These are phyloP conservation scores for Ogataea pilisensis DNA, from an alignment of 805 yeast species.

Conservation along the genomic window DNA sequence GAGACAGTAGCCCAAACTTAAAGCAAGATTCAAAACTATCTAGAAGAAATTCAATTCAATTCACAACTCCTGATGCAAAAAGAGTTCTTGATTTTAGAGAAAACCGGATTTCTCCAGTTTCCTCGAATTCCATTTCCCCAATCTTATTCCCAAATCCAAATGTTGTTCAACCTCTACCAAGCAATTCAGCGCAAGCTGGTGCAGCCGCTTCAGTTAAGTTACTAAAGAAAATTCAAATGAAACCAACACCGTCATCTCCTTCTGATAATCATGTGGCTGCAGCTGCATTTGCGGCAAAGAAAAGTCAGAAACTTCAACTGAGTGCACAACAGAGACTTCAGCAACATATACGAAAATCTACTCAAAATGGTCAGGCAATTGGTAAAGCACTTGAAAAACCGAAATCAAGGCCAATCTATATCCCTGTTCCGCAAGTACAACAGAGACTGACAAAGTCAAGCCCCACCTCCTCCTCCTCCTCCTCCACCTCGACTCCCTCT, in stretches of 20 bases:
- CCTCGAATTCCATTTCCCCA: conserved; percentile 5
- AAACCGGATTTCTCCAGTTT: conserved; percentile 1
- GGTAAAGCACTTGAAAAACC: conserved; percentile 26
- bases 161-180: conserved; percentile 6
- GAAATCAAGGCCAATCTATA: conserved; percentile 19
- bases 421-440: neutral
- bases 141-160: conserved; percentile 11
- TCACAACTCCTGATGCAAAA: conserved; percentile 16
- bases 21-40: conserved; percentile 1
- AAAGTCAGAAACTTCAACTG: conserved; percentile 13
- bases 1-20: conserved; percentile 6
- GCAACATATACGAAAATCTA: conserved; percentile 30
- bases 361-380: conserved; percentile 29
- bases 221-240: neutral
- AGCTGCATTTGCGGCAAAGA: conserved; percentile 20
- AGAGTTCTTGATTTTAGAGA: conserved; percentile 6
- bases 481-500: neutral
- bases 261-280: conserved; percentile 20
- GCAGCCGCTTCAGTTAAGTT: conserved; percentile 24
- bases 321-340: conserved; percentile 35
- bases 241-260: neutral
- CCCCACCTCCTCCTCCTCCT: neutral
- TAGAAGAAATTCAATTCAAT: conserved; percentile 11
- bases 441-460: neutral
- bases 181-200: conserved; percentile 21